Evolutionary conservation across 257 asterid species (phyloP), one percentile per base, ranked within the genome.

Genomic region (Knoxia roxburghii): DNA sequence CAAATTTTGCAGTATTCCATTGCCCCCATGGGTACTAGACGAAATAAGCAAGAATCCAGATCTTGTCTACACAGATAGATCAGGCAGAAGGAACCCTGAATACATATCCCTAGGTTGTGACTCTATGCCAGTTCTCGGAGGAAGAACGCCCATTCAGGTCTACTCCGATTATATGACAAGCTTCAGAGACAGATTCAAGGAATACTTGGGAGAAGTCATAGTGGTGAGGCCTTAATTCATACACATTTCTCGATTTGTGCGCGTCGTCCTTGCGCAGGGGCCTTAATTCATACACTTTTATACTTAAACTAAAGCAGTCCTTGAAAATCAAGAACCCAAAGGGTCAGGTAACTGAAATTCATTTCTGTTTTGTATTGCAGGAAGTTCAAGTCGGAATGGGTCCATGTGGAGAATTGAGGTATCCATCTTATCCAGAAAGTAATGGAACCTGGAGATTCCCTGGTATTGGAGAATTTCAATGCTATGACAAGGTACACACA

Each of bases 341-440:
- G 58, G 21, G 67, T 21, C 27, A 67, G 61, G 73, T 10, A 40
- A 40, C 6, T 40, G 6, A 6, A 62, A 70, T 64, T 46, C 66
- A 43, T 26, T 67, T 75, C 35, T 58, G 39, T 45, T 71, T 40
- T 50, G 27, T 54, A 73, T 65, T 83, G 83, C 81, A 87, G 98
- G 98, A 89, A 73, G 70, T 92, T 32, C 98, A 92, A 86, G 97
- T 92, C 52, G 97, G 98, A 10, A 75, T 93, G 95, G 98, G 98
- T 62, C 98, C 98, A 30, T 87, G 96, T 67, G 97, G 96, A 71
- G 97, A 93, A 81, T 83, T 90, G 51, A 90, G 98, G 80, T 93
- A 93, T 82, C 97, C 97, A 69, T 83, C 98, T 56, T 93, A 93
- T 64, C 97, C 97, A 64, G 95, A 87, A 85, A 85, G 86, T 81